Base-by-base conservation (phyloP, 2,329 filamentous ascomycete genomes). In the Neonectria magnoliae region DNA sequence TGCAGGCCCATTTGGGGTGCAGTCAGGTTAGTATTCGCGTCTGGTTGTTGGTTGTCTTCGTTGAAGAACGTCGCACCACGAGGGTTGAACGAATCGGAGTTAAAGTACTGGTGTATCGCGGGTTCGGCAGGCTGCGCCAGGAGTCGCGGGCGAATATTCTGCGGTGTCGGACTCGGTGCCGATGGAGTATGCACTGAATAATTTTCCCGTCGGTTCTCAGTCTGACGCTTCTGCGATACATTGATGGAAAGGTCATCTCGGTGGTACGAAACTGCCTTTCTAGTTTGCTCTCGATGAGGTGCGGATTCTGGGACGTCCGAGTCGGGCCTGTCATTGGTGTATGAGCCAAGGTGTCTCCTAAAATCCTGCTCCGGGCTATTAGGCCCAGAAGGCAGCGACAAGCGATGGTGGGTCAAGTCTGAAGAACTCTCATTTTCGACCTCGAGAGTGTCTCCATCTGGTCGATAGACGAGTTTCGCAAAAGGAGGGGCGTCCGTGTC, bases 401-500 rank as follows among this genome's bases (percentile, higher is more conserved):
- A 45, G 14, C 41, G 57, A 14, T 50, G 50, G 41, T 41, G 22
- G 38, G 48, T 33, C 29, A 41, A n/a, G 29, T 50, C 53, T 20
- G 14, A 20, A 20, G 25, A 27, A 20, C 52, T 42, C 41, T 57
- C 33, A 25, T 44, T 60, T 33, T 57, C 53, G 25, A 63, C 52
- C 2, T 48, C 57, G 2, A 54, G 25, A 2, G 59, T 41, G 4
- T 61, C 47, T 14, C 42, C 10, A 0, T 71, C 55, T 1, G 70
- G 68, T 1, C 68, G 69, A 45, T 76, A 73, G 0, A 85, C 79
- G 1, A 88, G 68, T 55, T 84, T 86, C 0, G 82, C 83, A 14
- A 79, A 79, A 0, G 84, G 83, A 0, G 80, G 62, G 0, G 72
- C 68, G 1, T 79, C 78, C 0, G 90, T 90, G 76, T 94, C 90